phyloP scores from a whole-genome alignment of 805 yeast genomes.

The Candida jianshihensis region DNA sequence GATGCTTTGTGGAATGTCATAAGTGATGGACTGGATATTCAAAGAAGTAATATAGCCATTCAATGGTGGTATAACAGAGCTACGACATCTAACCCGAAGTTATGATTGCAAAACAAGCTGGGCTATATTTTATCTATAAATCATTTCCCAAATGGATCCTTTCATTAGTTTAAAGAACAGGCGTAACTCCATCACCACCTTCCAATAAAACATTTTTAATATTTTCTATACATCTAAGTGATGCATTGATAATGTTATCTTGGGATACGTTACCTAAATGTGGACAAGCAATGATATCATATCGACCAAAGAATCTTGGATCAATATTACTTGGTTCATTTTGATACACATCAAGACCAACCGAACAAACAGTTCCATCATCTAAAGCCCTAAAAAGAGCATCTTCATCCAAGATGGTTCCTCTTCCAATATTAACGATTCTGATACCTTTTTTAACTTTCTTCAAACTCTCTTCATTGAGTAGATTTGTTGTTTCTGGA shows the following conservation, averaged over 20 bases:
- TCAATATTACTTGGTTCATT: slow-evolving; percentile 40
- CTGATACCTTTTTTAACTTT: slow-evolving; percentile 48
- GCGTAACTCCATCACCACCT: slow-evolving; percentile 13
- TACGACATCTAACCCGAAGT: background rate
- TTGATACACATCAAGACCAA: slow-evolving; percentile 69
- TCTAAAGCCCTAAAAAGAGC: slow-evolving; percentile 56
- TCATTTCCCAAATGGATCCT: background rate
- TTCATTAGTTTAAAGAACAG: slow-evolving; percentile 7
- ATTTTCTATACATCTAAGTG: slow-evolving; percentile 48
- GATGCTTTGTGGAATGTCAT: slow-evolving; percentile 45
- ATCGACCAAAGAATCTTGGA: background rate
- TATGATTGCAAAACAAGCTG: slow-evolving; percentile 1
- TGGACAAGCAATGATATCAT: slow-evolving; percentile 31
- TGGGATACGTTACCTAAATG: slow-evolving; percentile 67
- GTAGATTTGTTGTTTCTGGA: slow-evolving; percentile 46
- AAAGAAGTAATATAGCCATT: slow-evolving; percentile 47
- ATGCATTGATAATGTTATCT: slow-evolving; percentile 47
- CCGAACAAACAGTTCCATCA: slow-evolving; percentile 52
- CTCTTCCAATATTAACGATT: slow-evolving; percentile 72
- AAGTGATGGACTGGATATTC: slow-evolving; percentile 51
- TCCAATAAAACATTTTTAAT: slow-evolving; percentile 21
- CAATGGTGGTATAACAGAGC: slow-evolving; percentile 54
- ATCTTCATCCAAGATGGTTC: slow-evolving; percentile 57
- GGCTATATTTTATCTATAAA: too few relatives aligned
- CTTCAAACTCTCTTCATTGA: slow-evolving; percentile 41